Conservation (phyloP, 768 basidiomycete species). For the Termitomyces sp. region DNA sequence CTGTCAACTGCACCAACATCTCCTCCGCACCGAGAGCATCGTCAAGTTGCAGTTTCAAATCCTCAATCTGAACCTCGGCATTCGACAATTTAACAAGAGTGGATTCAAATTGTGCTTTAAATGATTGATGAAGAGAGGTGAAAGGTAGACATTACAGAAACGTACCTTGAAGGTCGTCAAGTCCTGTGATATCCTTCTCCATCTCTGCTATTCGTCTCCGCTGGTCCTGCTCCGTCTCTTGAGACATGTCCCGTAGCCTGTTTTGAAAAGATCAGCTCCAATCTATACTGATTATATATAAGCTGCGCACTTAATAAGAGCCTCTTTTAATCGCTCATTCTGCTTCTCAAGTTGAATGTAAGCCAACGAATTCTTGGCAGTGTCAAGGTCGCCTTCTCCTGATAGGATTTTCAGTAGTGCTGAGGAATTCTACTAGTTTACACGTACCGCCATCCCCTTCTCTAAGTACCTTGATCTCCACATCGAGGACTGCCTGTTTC, state of each 20-base stretch:
- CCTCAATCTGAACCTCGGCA: conserved; percentile 89
- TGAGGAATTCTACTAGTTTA: neutral
- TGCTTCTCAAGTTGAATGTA: conserved; percentile 93
- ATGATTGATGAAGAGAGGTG: neutral
- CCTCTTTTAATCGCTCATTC: conserved; percentile 93
- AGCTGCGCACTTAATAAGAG: conserved; percentile 61
- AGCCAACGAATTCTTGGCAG: conserved; percentile 53
- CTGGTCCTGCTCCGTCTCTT: conserved; percentile 84
- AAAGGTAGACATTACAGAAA: neutral
- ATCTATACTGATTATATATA: neutral
- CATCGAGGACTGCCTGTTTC: conserved; percentile 68
- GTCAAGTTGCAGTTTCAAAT: conserved; percentile 90
- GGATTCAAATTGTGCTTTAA: conserved; percentile 71
- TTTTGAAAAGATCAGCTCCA: neutral
- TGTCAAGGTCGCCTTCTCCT: conserved; percentile 19
- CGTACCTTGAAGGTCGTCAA: conserved; percentile 79
- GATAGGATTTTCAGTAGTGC: neutral
- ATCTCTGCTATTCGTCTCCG: conserved; percentile 76
- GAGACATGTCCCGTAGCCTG: conserved; percentile 83
- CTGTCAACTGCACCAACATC: conserved; percentile 91
- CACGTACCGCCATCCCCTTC: conserved; percentile 35
- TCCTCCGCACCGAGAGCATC: conserved; percentile 95
- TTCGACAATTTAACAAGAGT: conserved; percentile 76
- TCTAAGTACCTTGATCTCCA: conserved; percentile 78
- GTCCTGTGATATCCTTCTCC: conserved; percentile 77